phyloP scores from a whole-genome alignment of 257 asterid species.

The Solanum stenotomum region DNA sequence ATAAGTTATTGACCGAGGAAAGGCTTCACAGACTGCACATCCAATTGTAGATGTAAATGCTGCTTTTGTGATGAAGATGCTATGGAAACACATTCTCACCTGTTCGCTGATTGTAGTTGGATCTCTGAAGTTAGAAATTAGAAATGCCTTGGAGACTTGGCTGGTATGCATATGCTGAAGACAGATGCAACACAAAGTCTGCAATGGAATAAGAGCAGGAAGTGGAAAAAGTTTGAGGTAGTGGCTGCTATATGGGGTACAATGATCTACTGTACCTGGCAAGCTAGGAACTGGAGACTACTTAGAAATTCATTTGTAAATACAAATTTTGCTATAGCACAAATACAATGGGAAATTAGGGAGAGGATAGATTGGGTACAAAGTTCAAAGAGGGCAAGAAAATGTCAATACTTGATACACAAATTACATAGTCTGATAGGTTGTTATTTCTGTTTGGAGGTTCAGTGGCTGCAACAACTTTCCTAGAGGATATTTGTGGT shows the following conservation, averaged over 20 bases:
- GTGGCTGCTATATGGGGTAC: neutral
- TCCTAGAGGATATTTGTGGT: neutral
- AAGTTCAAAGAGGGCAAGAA: neutral
- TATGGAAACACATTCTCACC: neutral
- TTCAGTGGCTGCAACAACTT: neutral
- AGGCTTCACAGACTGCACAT: neutral
- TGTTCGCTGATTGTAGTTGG: neutral
- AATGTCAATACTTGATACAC: neutral
- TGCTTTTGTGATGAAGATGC: neutral
- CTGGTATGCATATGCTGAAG: neutral
- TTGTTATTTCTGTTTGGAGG: neutral
- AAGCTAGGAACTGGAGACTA: neutral
- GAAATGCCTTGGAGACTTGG: neutral
- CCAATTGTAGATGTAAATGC: neutral
- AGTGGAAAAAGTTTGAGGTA: neutral
- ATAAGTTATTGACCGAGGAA: neutral
- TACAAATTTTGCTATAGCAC: neutral
- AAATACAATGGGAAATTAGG: neutral
- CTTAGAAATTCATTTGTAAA: neutral
- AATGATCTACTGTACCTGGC: neutral
- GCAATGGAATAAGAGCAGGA: neutral
- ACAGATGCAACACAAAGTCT: neutral
- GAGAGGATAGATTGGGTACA: neutral
- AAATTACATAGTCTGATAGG: neutral
- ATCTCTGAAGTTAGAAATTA: neutral